Conservation (phyloP, 163 green algal genomes). For the Scenedesmus sp. region DNA sequence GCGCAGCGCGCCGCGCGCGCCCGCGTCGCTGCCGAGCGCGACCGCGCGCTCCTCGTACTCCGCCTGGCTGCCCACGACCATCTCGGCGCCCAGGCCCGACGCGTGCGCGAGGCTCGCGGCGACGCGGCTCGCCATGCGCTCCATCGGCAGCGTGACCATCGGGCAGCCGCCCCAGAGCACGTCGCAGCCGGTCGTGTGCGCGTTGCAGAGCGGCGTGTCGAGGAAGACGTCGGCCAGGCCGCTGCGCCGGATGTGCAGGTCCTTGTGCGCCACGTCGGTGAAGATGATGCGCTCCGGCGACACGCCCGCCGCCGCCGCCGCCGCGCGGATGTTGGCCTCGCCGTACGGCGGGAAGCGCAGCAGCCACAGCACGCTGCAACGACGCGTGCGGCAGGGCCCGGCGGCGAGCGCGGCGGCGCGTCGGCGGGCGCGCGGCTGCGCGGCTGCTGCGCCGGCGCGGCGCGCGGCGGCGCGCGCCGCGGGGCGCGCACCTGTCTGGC, state of each 20-base stretch:
- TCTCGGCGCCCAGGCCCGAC: conserved; percentile 67
- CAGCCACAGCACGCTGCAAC: conserved; percentile 84
- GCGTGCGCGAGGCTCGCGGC: conserved; percentile 72
- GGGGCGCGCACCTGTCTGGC: conserved; percentile 53
- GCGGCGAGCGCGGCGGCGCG: too few relatives aligned
- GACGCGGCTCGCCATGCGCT: conserved; percentile 89
- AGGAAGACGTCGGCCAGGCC: conserved; percentile 90
- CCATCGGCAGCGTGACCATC: conserved; percentile 88
- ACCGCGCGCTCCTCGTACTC: conserved; percentile 69
- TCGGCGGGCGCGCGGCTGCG: too few relatives aligned
- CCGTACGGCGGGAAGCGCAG: conserved; percentile 89
- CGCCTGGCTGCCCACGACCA: conserved; percentile 54
- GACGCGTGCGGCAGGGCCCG: too few relatives aligned
- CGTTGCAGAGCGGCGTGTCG: conserved; percentile 93
- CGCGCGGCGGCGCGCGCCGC: too few relatives aligned
- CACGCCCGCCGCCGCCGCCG: conserved; percentile 65
- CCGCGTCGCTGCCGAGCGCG: conserved; percentile 68
- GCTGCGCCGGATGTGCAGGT: conserved; percentile 83
- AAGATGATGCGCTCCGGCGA: conserved; percentile 84
- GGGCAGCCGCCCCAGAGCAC: conserved; percentile 91
- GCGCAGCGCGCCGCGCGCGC: conserved; percentile 59
- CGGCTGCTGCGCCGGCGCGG: too few relatives aligned
- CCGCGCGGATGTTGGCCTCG: conserved; percentile 66
- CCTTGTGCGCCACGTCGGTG: conserved; percentile 89
- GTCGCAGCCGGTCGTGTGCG: conserved; percentile 93